Evolutionary conservation across 2,329 filamentous ascomycete genomes (phyloP).

Genomic region (Penicillium aurantiogriseum): DNA sequence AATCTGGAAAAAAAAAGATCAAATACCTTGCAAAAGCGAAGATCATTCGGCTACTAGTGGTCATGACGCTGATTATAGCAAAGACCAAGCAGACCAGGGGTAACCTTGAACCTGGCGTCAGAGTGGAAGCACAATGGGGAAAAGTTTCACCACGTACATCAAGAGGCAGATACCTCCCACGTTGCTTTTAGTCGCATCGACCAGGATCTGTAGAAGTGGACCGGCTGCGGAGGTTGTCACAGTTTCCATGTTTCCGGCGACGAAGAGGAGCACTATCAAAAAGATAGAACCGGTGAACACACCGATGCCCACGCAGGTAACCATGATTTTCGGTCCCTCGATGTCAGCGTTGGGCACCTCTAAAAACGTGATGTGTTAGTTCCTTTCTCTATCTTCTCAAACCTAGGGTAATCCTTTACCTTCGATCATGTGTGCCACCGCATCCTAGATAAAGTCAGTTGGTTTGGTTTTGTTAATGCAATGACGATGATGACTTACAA

Average conservation of each 20-base stretch:
- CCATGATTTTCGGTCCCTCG: slow-evolving; percentile 64
- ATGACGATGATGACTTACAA: slow-evolving; percentile 33
- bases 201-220: slow-evolving; percentile 61
- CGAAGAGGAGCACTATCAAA: slow-evolving; percentile 61
- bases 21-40: slow-evolving; percentile 36
- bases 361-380: slow-evolving; percentile 3
- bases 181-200: slow-evolving; percentile 60
- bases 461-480: not conserved
- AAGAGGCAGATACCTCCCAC: slow-evolving; percentile 62
- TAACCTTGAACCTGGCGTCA: slow-evolving; percentile 24
- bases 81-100: slow-evolving; percentile 35
- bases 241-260: slow-evolving; percentile 55
- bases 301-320: slow-evolving; percentile 62
- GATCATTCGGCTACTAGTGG: slow-evolving; percentile 38
- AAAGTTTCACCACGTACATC: slow-evolving; percentile 43
- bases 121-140: not conserved
- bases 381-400: not conserved
- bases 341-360: slow-evolving; percentile 45
- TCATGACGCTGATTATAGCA: slow-evolving; percentile 36
- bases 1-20: not conserved
- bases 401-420: slow-evolving; percentile 3
- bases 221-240: slow-evolving; percentile 57
- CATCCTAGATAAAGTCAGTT: slow-evolving; percentile 27
- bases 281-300: slow-evolving; percentile 63
- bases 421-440: slow-evolving; percentile 53